Conservation (phyloP, 345 rosid genomes). For the Combretum micranthum region DNA sequence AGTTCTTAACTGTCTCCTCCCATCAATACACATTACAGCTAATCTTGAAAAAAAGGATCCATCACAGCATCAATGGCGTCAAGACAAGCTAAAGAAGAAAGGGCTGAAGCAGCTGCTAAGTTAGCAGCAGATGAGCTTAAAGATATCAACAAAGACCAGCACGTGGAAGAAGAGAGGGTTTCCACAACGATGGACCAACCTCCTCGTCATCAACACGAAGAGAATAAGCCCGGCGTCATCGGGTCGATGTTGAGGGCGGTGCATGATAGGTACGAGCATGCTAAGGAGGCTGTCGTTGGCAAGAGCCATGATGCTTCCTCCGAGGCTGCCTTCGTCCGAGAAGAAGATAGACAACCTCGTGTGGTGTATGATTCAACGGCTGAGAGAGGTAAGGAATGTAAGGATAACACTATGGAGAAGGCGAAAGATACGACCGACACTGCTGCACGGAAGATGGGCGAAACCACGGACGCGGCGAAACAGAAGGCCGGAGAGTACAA, state of each 20-base stretch:
- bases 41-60: too few relatives aligned
- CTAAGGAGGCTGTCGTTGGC: slow-evolving; percentile 50
- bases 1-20: too few relatives aligned
- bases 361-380: slow-evolving; percentile 6
- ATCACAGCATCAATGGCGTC: slow-evolving; percentile 35
- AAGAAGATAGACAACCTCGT: background rate
- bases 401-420: slow-evolving; percentile 14
- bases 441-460: slow-evolving; percentile 6
- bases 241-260: slow-evolving; percentile 54
- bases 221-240: slow-evolving; percentile 45
- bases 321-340: background rate
- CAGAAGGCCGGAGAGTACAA: slow-evolving; percentile 8
- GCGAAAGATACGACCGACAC: slow-evolving; percentile 14
- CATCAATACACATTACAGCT: background rate
- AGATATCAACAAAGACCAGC: slow-evolving; percentile 27
- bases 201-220: slow-evolving; percentile 27
- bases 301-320: slow-evolving; percentile 25
- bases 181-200: slow-evolving; percentile 10
- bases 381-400: slow-evolving; percentile 10
- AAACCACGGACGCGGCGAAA: slow-evolving; percentile 6
- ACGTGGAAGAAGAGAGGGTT: slow-evolving; percentile 5
- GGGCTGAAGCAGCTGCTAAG: slow-evolving; percentile 47
- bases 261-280: slow-evolving; percentile 47
- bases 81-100: slow-evolving; percentile 35
- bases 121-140: slow-evolving; percentile 34